A percentile compares a stretch with the other conserved stretches of the same genome.
Conservation (phyloP, 2,329 filamentous ascomycete genomes). For the Aspergillus puulaauensis region DNA sequence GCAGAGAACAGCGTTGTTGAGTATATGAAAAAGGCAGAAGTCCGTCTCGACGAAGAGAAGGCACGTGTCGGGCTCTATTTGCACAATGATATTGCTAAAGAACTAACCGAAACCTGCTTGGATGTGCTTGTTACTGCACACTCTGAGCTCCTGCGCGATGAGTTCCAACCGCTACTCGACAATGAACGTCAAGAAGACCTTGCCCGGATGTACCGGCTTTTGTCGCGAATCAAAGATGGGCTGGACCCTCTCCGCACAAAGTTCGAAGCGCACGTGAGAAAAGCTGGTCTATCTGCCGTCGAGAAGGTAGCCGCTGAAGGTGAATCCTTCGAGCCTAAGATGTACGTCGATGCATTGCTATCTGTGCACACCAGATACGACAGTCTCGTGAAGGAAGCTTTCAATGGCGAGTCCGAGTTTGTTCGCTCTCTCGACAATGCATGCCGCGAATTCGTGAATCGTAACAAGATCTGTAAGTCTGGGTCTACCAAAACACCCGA, state of each 20-base stretch:
- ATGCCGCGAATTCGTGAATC: constrained; percentile 96
- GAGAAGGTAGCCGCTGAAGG: constrained; percentile 86
- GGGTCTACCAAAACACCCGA: constrained; percentile 94
- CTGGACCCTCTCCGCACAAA: constrained; percentile 81
- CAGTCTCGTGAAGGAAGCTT: constrained; percentile 84
- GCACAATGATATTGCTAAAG: constrained; percentile 81
- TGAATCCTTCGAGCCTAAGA: constrained; percentile 90
- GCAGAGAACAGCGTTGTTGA: constrained; percentile 97
- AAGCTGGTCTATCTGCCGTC: constrained; percentile 82
- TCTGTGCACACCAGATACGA: constrained; percentile 95
- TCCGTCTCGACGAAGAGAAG: constrained; percentile 86
- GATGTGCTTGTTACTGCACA: constrained; percentile 87
- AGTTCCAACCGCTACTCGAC: constrained; percentile 91
- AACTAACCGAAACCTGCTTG: constrained; percentile 84
- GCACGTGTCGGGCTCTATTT: constrained; percentile 90
- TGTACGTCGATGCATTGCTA: constrained; percentile 91
- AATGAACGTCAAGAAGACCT: constrained; percentile 95
- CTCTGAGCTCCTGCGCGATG: constrained; percentile 80
- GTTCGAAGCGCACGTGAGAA: constrained; percentile 91
- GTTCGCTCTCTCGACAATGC: constrained; percentile 95
- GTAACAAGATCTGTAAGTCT: constrained; percentile 92
- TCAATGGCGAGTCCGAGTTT: constrained; percentile 94
- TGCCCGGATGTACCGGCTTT: constrained; percentile 90
- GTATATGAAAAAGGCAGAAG: constrained; percentile 99
- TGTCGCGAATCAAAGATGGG: constrained; percentile 86